Evolutionary conservation across 805 yeast species (phyloP).

Genomic region (Monosporozyma solicola): DNA sequence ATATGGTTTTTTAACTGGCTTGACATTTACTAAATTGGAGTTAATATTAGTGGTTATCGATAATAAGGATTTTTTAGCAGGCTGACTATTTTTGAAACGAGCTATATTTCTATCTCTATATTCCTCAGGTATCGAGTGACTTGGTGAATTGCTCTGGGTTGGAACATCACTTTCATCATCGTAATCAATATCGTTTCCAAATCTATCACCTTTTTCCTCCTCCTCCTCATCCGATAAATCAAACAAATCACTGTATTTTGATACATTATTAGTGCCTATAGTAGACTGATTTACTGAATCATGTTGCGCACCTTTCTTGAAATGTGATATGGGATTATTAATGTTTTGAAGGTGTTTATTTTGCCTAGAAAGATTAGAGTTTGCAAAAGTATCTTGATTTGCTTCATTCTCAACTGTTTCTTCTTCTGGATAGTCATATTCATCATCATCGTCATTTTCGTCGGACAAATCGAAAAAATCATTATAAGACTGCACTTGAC

Average conservation of each 20-base stretch:
- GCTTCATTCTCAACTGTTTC: background rate
- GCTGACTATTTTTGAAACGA: background rate
- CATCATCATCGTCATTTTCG: conserved; percentile 2
- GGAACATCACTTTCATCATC: background rate
- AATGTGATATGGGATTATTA: background rate
- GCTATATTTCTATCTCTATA: background rate
- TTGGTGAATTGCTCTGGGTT: background rate
- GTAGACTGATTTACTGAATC: background rate
- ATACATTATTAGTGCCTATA: background rate
- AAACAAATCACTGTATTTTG: conserved; percentile 15
- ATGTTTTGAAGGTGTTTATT: background rate
- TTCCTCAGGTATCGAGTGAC: background rate
- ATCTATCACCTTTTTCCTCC: conserved; percentile 12
- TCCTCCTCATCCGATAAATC: conserved; percentile 18
- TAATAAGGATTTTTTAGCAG: background rate
- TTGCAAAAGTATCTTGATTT: background rate
- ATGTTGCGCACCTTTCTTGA: background rate
- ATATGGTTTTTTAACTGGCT: background rate
- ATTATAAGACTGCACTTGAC: conserved; percentile 3
- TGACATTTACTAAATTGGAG: background rate
- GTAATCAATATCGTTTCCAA: background rate
- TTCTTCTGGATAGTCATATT: background rate
- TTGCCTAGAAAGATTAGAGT: background rate
- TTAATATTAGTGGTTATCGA: background rate
- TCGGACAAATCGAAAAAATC: conserved; percentile 10